Base-by-base conservation (phyloP, 75 land plant genomes). In the Adiantum capillusveneris region DNA sequence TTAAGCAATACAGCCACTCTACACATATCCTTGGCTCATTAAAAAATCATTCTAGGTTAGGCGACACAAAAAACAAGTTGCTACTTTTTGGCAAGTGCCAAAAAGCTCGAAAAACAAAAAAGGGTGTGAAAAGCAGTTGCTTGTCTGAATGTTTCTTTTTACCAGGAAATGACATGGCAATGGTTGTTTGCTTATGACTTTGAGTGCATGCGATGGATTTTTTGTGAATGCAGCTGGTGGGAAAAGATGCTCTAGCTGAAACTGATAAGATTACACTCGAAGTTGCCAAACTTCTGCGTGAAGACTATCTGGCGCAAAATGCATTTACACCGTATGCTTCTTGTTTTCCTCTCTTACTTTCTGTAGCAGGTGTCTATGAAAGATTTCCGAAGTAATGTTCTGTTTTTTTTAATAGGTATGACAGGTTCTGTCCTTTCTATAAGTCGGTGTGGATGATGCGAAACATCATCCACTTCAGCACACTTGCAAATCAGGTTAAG, bases 401-500 rank as follows among this genome's bases (percentile, higher is more conserved):
- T 1, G 28, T 7, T 46, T 61, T 55, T 25, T 65, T n/a, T 56
- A 37, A 53, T 89, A 93, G 98, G 44, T 94, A 94, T 69, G 98
- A 94, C 42, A 94, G 78, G 60, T 94, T 86, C 71, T 94, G 98
- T 58, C 98, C 98, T 31, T 94, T 94, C 73, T 90, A 94, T 74
- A 94, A 94, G 69, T 94, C 98, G 18, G 85, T 90, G 14, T 94
- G 98, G 98, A 94, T 94, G 98, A 94, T 94, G 98, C 83, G 97
- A 45, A 94, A 94, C 67, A 94, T 94, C 39, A 79, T 94, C 49
- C 91, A 90, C 73, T 94, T 94, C 80, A 67, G 64, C 56, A 75
- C 79, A 53, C 77, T 94, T 72, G 87, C 97, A 30, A 94, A 85
- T 73, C 98, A 94, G 85, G 98, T 89, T 65, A 51, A 53, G 57